These are phyloP conservation scores for Pseudodiploospora longispora DNA, from an alignment of 2,329 filamentous ascomycete species.

Conservation along the genomic window DNA sequence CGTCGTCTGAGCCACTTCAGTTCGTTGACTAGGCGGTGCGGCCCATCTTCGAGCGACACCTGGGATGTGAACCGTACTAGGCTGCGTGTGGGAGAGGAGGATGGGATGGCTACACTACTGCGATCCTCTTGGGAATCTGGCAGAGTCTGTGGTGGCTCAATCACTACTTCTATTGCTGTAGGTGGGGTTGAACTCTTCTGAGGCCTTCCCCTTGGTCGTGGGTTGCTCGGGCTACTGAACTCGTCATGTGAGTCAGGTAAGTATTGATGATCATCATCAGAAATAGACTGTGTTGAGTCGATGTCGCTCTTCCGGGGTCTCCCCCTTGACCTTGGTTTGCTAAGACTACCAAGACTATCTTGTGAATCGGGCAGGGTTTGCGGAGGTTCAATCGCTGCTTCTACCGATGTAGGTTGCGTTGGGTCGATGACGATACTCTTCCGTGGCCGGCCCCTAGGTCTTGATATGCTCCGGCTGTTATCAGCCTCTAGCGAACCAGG, in stretches of 20 bases:
- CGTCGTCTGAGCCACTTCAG: constrained; percentile 1
- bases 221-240: neutral
- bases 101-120: neutral
- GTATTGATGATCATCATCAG: no score
- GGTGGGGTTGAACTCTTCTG: neutral
- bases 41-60: constrained; percentile 1
- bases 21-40: neutral
- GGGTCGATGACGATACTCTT: neutral
- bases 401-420: neutral
- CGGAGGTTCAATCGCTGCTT: neutral
- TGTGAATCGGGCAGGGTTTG: no score
- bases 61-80: neutral
- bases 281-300: no score
- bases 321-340: no score
- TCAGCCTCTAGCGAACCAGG: neutral
- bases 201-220: neutral
- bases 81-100: constrained; percentile 5
- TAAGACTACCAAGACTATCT: no score
- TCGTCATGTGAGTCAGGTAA: neutral
- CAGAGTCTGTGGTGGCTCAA: neutral
- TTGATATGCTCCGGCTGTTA: neutral
- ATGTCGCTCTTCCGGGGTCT: no score
- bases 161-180: neutral
- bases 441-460: neutral
- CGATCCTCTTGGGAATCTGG: neutral